Evolutionary conservation across 352 stramenopile species (phyloP), one percentile per base, ranked within the genome.

Genomic region (Globisporangium abappressorium): DNA sequence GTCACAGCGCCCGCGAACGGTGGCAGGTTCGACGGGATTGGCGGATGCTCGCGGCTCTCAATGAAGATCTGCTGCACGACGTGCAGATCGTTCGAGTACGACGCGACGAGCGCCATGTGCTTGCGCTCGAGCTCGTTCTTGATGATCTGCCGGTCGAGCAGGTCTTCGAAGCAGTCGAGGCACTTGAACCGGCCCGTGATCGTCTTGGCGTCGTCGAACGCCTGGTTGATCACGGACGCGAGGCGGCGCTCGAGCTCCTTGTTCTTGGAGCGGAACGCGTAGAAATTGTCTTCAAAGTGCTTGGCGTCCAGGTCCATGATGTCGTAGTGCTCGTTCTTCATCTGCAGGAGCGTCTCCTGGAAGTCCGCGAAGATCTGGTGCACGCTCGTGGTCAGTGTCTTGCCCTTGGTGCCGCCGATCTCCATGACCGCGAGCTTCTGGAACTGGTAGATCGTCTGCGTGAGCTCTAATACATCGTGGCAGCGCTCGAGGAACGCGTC

Each of bases 371-470:
- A 90, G 62, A 98, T 97, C 66, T 97, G 91, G 43, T 89, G 80
- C 34, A 98, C 84, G 57, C 81, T 96, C 0, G 89, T 95, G 2
- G 92, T 97, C 3, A 98, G 70, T 18, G 89, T 97, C 72, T 97
- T 98, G 12, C 93, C 92, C 68, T 98, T 98, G 4, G 92, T 97
- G 0, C 93, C 93, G 18, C 93, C 93, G 33, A 98, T 91, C 62
- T 98, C 92, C 73, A 98, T 94, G 15, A 81, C 80, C 0, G 78
- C 76, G 9, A 98, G 81, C 53, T 97, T 96, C 46, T 86, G 77
- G 65, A 98, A 98, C 71, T 97, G 89, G 26, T 82, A 80, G 63
- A 97, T 97, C 5, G 91, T 98, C 63, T 95, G 82, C 18, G 86
- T 95, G 24, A 98, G 76, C 66, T 98, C 90, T 1, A 97, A 54